Conservation (phyloP, 2,329 filamentous ascomycete genomes). For the Colletotrichum filicis region DNA sequence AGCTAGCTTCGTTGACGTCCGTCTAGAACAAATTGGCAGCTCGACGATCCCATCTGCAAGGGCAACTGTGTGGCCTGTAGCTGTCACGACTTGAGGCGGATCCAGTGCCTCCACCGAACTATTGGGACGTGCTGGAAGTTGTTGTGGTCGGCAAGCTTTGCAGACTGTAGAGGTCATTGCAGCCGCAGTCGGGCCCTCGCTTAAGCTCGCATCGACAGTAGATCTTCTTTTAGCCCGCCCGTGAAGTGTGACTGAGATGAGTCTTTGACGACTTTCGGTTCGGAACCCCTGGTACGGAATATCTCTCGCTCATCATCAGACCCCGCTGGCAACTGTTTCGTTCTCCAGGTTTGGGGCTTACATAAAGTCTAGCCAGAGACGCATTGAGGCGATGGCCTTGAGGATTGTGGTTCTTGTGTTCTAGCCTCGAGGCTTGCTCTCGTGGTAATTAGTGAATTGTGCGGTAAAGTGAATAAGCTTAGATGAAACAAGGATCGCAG, state of each 20-base stretch:
- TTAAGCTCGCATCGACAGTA: slow-evolving; percentile 23
- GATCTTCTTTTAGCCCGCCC: slow-evolving; percentile 5
- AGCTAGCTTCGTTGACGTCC: background rate
- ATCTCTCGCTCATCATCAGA: background rate
- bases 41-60: slow-evolving; percentile 13
- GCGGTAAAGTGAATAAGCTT: slow-evolving; percentile 26
- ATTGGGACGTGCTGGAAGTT: slow-evolving; percentile 28
- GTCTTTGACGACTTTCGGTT: background rate
- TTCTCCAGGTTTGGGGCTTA: background rate
- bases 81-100: slow-evolving; percentile 8
- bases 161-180: background rate
- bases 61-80: slow-evolving; percentile 3
- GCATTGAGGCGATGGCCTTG: background rate
- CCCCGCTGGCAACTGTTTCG: background rate
- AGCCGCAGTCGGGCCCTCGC: slow-evolving; percentile 3
- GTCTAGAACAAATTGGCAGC: background rate
- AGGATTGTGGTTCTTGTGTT: background rate
- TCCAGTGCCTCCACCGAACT: slow-evolving; percentile 31
- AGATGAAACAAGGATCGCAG: slow-evolving; percentile 26
- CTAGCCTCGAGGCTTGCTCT: background rate
- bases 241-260: background rate
- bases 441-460: background rate
- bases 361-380: too few relatives aligned
- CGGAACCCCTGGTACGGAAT: background rate
- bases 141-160: background rate